These are phyloP conservation scores for Microthyrium microscopicum DNA, from an alignment of 2,329 filamentous ascomycete genomes.

Conservation along the genomic window DNA sequence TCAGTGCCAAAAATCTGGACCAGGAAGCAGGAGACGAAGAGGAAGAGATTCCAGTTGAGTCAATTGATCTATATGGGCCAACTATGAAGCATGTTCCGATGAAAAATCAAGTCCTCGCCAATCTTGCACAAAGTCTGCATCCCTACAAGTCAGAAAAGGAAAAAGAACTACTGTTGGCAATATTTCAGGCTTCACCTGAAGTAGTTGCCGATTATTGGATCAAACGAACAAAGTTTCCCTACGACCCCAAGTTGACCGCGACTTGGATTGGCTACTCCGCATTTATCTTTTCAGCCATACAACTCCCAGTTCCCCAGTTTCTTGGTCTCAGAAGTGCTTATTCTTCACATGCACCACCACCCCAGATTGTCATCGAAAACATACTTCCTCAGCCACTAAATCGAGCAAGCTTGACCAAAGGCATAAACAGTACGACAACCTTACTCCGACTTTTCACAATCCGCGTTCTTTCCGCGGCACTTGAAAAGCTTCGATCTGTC, in stretches of 20 bases:
- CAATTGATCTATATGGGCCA: constrained; percentile 51
- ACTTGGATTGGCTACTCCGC: constrained; percentile 92
- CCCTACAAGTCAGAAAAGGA: constrained; percentile 73
- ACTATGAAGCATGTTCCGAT: constrained; percentile 53
- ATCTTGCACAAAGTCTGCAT: constrained; percentile 61
- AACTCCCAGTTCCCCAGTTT: constrained; percentile 52
- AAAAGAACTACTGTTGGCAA: constrained; percentile 61
- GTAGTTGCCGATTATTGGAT: constrained; percentile 77
- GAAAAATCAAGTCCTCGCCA: constrained; percentile 61
- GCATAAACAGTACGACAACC: constrained; percentile 46
- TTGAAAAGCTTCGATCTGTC: constrained; percentile 58
- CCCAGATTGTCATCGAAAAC: constrained; percentile 66
- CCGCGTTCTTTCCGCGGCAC: constrained; percentile 58
- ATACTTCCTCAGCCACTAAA: constrained; percentile 70
- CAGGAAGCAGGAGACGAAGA: constrained; percentile 22
- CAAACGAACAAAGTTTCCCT: constrained; percentile 57
- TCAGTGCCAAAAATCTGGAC: too few relatives aligned
- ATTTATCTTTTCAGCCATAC: constrained; percentile 68
- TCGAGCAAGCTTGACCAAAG: constrained; percentile 50
- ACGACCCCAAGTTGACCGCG: constrained; percentile 80
- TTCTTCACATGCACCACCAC: constrained; percentile 55
- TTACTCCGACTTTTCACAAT: constrained; percentile 74
- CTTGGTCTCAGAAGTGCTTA: constrained; percentile 52
- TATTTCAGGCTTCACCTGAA: constrained; percentile 71
- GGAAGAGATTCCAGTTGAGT: constrained; percentile 34